A percentile compares a stretch with the other conserved stretches of the same genome.
Evolutionary conservation across 2,329 filamentous ascomycete genomes (phyloP).

Genomic region (Fusarium sp.): DNA sequence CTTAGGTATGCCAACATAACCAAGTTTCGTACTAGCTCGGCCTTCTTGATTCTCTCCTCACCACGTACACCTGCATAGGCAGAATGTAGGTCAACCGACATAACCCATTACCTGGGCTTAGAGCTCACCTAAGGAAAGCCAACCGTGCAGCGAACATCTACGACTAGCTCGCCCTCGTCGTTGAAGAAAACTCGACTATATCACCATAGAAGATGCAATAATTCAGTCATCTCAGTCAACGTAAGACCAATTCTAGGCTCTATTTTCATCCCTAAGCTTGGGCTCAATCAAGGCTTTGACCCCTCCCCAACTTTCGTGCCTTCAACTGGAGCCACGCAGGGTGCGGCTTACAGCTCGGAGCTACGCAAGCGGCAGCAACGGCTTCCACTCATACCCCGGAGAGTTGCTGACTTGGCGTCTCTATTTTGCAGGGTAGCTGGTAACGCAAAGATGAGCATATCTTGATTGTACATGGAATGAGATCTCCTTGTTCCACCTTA

Average conservation of each 20-base stretch:
- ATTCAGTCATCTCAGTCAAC: background rate
- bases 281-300: background rate
- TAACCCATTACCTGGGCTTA: background rate
- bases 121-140: background rate
- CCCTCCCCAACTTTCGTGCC: background rate
- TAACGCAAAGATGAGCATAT: background rate
- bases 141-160: background rate
- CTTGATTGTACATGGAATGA: background rate
- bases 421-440: background rate
- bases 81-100: background rate
- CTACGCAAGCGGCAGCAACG: background rate
- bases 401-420: conserved; percentile 6
- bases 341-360: conserved; percentile 1
- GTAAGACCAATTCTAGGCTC: background rate
- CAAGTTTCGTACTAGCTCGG: background rate
- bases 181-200: background rate
- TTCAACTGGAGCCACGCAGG: conserved; percentile 13
- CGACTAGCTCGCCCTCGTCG: background rate
- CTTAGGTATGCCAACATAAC: background rate
- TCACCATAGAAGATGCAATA: background rate
- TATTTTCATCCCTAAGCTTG: background rate
- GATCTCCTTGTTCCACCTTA: background rate
- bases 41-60: background rate
- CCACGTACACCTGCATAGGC: background rate
- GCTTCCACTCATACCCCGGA: conserved; percentile 19